phyloP scores from a whole-genome alignment of 2,329 filamentous ascomycete genomes.

The Neoscytalidium dimidiatum region DNA sequence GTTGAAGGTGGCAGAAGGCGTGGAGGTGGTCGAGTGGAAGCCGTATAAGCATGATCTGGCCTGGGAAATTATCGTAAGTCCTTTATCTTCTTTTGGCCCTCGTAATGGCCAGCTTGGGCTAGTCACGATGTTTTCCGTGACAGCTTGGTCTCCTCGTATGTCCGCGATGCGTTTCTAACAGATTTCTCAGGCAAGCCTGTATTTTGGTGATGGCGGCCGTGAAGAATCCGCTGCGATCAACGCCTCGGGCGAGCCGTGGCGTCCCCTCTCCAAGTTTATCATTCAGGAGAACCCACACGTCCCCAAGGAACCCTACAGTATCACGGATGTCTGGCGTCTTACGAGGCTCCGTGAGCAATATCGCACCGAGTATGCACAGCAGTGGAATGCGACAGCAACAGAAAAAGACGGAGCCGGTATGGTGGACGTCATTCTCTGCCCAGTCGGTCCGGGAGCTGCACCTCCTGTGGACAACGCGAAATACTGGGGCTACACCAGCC shows the following conservation, averaged over 20 bases:
- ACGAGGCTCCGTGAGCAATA: conserved; percentile 46
- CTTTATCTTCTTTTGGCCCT: conserved; percentile 24
- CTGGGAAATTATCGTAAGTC: conserved; percentile 44
- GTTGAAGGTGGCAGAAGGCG: conserved; percentile 47
- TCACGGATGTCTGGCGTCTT: conserved; percentile 47
- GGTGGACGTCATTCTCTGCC: conserved; percentile 65
- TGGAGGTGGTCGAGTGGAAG: conserved; percentile 56
- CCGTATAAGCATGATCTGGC: conserved; percentile 53
- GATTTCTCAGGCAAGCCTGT: conserved; percentile 32
- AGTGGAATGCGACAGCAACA: conserved; percentile 47
- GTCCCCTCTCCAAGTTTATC: conserved; percentile 62
- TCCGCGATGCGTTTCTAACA: neutral
- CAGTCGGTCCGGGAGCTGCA: conserved; percentile 58
- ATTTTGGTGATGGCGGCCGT: conserved; percentile 63
- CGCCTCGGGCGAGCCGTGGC: conserved; percentile 58
- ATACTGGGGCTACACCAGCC: conserved; percentile 66
- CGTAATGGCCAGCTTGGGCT: too few relatives aligned
- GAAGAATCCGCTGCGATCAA: conserved; percentile 54
- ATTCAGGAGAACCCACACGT: conserved; percentile 56
- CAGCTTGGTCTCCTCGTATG: neutral
- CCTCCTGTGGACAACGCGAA: conserved; percentile 55
- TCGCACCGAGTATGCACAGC: conserved; percentile 45
- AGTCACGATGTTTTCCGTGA: neutral
- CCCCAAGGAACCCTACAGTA: conserved; percentile 20
- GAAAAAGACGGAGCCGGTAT: conserved; percentile 27